Evolutionary conservation across 2,329 filamentous ascomycete genomes (phyloP).

Genomic region (Botrytis fragariae): DNA sequence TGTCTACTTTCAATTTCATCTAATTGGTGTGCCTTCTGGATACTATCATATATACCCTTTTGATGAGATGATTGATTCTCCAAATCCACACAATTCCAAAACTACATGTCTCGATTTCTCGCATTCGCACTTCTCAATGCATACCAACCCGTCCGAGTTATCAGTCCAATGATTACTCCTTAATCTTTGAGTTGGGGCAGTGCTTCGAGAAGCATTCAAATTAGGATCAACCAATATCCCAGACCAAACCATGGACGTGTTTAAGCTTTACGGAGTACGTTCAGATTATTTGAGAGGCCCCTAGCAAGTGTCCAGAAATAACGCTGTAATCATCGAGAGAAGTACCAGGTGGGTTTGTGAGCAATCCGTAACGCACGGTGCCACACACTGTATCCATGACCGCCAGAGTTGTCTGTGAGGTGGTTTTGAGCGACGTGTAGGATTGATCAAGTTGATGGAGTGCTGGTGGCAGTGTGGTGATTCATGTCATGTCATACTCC

Average conservation of each 20-base stretch:
- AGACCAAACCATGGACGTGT: background rate
- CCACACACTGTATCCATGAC: background rate
- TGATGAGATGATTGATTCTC: background rate
- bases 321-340: background rate
- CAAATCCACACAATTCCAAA: background rate
- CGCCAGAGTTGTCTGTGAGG: background rate
- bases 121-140: background rate
- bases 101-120: background rate
- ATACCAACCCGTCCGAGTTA: background rate
- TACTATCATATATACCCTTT: background rate
- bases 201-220: constrained; percentile 8
- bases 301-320: background rate
- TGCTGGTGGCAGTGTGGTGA: background rate
- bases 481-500: background rate
- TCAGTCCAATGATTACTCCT: background rate
- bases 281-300: background rate
- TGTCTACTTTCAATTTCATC: background rate
- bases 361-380: too few species aligned
- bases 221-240: constrained; percentile 10
- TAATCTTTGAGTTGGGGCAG: background rate
- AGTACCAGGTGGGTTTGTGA: background rate
- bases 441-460: background rate
- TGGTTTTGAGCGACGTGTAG: background rate
- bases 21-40: background rate
- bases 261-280: background rate